Conservation (phyloP, 257 asterid genomes). For the Solanum medicagineum region DNA sequence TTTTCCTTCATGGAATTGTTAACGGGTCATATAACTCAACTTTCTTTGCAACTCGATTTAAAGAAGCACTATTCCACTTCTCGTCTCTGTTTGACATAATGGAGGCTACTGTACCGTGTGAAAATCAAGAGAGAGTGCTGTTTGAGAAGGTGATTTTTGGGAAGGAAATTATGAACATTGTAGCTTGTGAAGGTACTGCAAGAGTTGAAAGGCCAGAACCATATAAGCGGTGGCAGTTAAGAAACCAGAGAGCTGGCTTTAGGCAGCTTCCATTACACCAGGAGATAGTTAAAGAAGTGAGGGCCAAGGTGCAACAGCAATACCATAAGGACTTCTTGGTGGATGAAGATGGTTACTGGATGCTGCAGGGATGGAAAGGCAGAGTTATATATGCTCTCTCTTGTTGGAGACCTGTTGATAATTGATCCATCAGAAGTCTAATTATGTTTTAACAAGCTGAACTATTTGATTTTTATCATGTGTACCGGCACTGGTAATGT, state of each 20-base stretch:
- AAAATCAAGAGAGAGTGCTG: constrained; percentile 11
- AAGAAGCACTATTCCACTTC: constrained; percentile 15
- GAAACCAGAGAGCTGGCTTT: constrained; percentile 23
- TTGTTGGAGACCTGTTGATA: constrained; percentile 18
- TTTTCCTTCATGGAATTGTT: constrained; percentile 24
- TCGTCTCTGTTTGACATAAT: constrained; percentile 26
- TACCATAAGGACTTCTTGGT: constrained; percentile 22
- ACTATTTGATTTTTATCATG: background rate
- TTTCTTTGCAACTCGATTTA: constrained; percentile 7
- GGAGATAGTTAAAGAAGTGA: constrained; percentile 13
- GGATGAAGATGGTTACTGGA: constrained; percentile 23
- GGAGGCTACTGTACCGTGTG: constrained; percentile 11
- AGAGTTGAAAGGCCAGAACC: constrained; percentile 30
- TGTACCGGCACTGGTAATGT: background rate
- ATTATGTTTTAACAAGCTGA: background rate
- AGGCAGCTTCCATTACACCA: constrained; percentile 11
- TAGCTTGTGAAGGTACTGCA: constrained; percentile 27
- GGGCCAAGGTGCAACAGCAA: constrained; percentile 9
- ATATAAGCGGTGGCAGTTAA: constrained; percentile 20
- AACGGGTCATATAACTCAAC: constrained; percentile 17
- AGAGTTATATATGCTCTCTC: constrained; percentile 23
- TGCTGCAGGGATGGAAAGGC: constrained; percentile 35
- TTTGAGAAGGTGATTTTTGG: constrained; percentile 22
- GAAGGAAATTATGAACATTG: constrained; percentile 15
- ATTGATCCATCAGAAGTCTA: background rate